phyloP scores from a whole-genome alignment of 768 basidiomycete genomes.

The Coprinellus aureogranulatus region DNA sequence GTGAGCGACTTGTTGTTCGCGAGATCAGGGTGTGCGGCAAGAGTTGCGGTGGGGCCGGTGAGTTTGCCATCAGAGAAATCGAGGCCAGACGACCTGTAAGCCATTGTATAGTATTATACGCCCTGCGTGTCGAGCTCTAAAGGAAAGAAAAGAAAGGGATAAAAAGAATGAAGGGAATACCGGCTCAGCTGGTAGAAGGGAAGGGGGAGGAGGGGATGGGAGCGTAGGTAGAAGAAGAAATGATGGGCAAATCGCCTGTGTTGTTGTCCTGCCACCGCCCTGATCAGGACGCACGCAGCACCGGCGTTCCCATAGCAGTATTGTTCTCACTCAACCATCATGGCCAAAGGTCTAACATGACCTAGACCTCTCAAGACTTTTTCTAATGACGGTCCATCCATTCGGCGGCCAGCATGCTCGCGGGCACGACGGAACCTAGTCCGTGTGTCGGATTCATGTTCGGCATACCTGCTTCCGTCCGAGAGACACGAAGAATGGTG shows the following conservation, averaged over 20 bases:
- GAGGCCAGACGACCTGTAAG: conserved; percentile 57
- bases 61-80: conserved; percentile 62
- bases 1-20: conserved; percentile 20
- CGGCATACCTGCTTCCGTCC: no score
- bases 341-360: background rate
- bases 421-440: no score
- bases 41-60: conserved; percentile 26
- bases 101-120: conserved; percentile 27
- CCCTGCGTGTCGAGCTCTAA: background rate
- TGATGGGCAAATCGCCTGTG: background rate
- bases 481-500: no score
- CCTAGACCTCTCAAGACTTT: no score
- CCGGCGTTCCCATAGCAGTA: background rate
- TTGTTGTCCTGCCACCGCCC: conserved; percentile 2
- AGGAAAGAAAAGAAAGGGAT: background rate
- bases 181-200: conserved; percentile 16
- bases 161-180: conserved; percentile 8
- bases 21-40: conserved; percentile 56
- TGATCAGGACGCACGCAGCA: background rate
- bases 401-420: no score
- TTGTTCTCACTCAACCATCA: conserved; percentile 2
- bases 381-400: no score
- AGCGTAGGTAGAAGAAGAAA: background rate
- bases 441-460: no score
- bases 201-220: background rate